Conservation (phyloP, 78 protist species). For the Emiliania huxleyi region DNA sequence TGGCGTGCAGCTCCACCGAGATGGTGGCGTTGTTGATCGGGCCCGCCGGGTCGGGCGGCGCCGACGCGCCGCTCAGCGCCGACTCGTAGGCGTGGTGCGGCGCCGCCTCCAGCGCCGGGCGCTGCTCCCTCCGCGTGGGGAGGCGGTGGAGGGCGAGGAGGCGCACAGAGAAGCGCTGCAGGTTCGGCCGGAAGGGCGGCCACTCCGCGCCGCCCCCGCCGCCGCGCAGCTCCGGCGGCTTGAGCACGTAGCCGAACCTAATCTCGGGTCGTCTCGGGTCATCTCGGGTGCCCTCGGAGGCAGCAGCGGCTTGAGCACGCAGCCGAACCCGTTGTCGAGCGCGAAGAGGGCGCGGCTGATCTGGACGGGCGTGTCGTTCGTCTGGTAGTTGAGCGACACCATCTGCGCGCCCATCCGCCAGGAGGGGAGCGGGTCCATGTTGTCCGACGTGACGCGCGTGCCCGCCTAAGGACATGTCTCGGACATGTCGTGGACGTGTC, state of each 20-base stretch:
- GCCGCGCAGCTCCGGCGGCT: neutral
- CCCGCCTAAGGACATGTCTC: too few relatives aligned
- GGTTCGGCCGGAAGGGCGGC: neutral
- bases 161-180: neutral
- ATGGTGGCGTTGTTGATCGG: neutral
- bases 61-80: neutral
- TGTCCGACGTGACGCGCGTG: too few relatives aligned
- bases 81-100: neutral
- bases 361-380: conserved; percentile 43
- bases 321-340: neutral
- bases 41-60: neutral
- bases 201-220: neutral
- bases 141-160: neutral
- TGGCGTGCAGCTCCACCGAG: neutral
- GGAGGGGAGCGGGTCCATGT: neutral
- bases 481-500: too few relatives aligned
- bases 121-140: neutral
- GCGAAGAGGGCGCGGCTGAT: neutral
- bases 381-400: conserved; percentile 50
- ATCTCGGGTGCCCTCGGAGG: too few relatives aligned
- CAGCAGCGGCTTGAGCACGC: too few relatives aligned
- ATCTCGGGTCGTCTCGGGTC: too few relatives aligned
- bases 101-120: neutral
- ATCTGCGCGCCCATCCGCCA: conserved; percentile 44
- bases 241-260: conserved; percentile 20